Conservation (phyloP, 2,329 filamentous ascomycete genomes). For the Graphilbum ipis-grandicollis region DNA sequence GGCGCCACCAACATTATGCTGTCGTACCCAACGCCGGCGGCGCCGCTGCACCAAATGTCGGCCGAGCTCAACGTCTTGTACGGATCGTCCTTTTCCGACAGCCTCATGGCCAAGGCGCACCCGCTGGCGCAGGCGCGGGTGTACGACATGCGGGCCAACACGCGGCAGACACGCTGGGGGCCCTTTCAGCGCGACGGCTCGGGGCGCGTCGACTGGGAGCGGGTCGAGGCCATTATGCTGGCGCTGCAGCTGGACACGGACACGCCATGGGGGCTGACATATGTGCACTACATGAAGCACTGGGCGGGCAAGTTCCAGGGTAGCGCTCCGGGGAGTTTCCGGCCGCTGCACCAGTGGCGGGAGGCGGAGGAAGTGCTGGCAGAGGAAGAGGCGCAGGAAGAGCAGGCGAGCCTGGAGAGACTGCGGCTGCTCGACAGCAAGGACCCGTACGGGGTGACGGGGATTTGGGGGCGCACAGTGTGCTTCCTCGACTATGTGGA, state of each 20-base stretch:
- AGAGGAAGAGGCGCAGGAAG: too few relatives aligned
- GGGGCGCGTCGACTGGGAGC: slow-evolving; percentile 58
- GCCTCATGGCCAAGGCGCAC: too few relatives aligned
- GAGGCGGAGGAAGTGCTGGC: too few relatives aligned
- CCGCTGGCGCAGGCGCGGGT: slow-evolving; percentile 43
- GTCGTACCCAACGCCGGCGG: too few relatives aligned
- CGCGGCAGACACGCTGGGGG: slow-evolving; percentile 44
- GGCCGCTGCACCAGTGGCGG: too few relatives aligned
- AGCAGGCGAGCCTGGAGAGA: too few relatives aligned
- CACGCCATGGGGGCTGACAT: slow-evolving; percentile 30
- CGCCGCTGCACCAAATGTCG: slow-evolving; percentile 35
- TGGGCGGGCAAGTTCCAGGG: too few relatives aligned
- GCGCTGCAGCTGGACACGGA: slow-evolving; percentile 51
- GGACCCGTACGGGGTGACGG: slow-evolving; percentile 56
- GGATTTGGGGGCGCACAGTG: slow-evolving; percentile 52
- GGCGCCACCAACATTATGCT: too few relatives aligned
- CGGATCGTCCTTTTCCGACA: too few relatives aligned
- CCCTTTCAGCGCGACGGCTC: slow-evolving; percentile 50
- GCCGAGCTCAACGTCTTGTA: slow-evolving; percentile 51
- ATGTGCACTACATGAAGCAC: too few relatives aligned
- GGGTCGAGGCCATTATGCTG: slow-evolving; percentile 53
- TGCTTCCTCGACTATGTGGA: slow-evolving; percentile 51
- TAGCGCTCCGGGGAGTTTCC: too few relatives aligned
- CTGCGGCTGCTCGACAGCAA: too few relatives aligned
- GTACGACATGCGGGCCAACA: slow-evolving; percentile 59